Evolutionary conservation across 768 basidiomycete species (phyloP), one percentile per base, ranked within the genome.

Genomic region (Cystobasidium tubakii): DNA sequence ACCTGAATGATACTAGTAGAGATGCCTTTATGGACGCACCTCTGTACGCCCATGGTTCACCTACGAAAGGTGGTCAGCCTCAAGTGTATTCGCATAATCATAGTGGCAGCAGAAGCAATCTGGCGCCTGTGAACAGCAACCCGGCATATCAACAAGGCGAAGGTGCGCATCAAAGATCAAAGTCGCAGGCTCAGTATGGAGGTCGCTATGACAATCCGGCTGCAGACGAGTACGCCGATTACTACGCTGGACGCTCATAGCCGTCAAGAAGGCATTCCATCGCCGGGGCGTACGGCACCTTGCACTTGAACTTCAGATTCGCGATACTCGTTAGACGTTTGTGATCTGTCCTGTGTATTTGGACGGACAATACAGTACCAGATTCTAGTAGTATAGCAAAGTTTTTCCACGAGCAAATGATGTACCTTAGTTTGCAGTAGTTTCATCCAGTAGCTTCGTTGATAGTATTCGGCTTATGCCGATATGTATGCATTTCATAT

Each of bases 21-120:
- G 69, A 55, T 21, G 69, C 54, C 10, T 73, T 67, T 42, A 66
- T 73, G 25, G 72, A 73, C 6, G 74, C 76, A 10, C 73, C 75
- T 1, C 62, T 69, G 19, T 76, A 74, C 9, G 39, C 75, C 6
- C 25, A 60, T 23, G 33, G 17, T 6, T 60, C 57, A 1, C 63
- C 63, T 10, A 65, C 63, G 27, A 65, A 65, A 34, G 33, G 63
- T 21, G 36, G 17, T 65, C 33, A 36, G 39, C 23, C 63, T 13
- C 63, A 27, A n/a, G 21, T 50, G 6, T 60, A 60, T 60, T 60
- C 57, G 6, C 57, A 60, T 34, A 34, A 34, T 29, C 33, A 60
- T 31, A 31, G 54, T 19, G 33, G 55, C 4, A 71, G 53, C 34
- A 71, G 69, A 29, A 71, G 69, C 29, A 71, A 71, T 36, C 69